Percentiles rank a stretch among this genome's conserved stretches.
Evolutionary conservation across 768 basidiomycete species (phyloP).

Genomic region (Auriscalpium microsporum): DNA sequence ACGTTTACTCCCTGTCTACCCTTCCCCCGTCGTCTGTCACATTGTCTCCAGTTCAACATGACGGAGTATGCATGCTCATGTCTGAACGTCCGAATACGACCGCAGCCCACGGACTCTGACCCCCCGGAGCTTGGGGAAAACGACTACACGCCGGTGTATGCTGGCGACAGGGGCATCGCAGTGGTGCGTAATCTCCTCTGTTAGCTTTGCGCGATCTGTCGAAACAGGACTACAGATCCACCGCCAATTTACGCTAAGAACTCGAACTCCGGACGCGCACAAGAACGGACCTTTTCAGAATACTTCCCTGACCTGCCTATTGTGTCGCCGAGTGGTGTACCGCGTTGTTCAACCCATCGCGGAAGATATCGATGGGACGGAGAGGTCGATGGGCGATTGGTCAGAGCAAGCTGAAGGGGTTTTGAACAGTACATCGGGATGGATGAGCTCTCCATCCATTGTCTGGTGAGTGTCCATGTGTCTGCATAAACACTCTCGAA

Average conservation of each 20-base stretch:
- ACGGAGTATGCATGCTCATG: slow-evolving; percentile 54
- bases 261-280: slow-evolving; percentile 27
- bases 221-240: slow-evolving; percentile 38
- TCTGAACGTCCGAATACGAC: slow-evolving; percentile 56
- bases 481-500: not conserved
- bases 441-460: slow-evolving; percentile 65
- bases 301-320: slow-evolving; percentile 58
- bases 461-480: slow-evolving; percentile 46
- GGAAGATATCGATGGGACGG: slow-evolving; percentile 36
- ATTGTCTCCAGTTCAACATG: slow-evolving; percentile 12
- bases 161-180: slow-evolving; percentile 57
- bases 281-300: slow-evolving; percentile 23
- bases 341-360: slow-evolving; percentile 57
- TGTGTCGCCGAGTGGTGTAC: slow-evolving; percentile 58
- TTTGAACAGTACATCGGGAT: slow-evolving; percentile 58
- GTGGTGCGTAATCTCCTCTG: slow-evolving; percentile 39
- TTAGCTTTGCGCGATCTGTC: not conserved
- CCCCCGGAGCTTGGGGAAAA: slow-evolving; percentile 18
- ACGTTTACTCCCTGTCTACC: not conserved
- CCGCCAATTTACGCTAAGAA: slow-evolving; percentile 62
- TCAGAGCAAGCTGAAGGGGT: slow-evolving; percentile 51
- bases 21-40: not conserved
- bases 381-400: slow-evolving; percentile 64
- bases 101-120: slow-evolving; percentile 20
- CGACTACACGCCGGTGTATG: slow-evolving; percentile 48